Percentiles rank a stretch among this genome's conserved stretches.
phyloP scores from a whole-genome alignment of 805 yeast genomes.

The Jamesozyma piceae region DNA sequence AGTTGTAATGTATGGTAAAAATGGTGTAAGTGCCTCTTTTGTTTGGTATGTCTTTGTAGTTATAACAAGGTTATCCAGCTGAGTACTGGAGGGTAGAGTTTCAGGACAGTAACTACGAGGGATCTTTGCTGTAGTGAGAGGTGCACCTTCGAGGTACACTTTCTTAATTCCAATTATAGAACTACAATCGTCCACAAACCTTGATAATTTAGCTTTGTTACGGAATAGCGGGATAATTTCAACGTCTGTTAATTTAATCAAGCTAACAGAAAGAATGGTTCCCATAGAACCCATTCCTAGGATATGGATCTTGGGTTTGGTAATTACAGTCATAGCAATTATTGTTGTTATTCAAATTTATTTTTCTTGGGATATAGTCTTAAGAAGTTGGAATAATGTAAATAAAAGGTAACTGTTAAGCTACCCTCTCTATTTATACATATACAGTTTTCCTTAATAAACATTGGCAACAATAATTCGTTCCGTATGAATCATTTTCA shows the following conservation, averaged over 20 bases:
- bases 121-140: conserved; percentile 7
- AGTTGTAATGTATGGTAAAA: conserved; percentile 39
- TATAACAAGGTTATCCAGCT: conserved; percentile 51
- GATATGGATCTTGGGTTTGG: conserved; percentile 20
- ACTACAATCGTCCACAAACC: conserved; percentile 15
- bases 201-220: conserved; percentile 17
- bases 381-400: no score
- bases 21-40: conserved; percentile 47
- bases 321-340: conserved; percentile 12
- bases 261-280: conserved; percentile 22
- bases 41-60: conserved; percentile 79
- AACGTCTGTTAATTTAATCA: conserved; percentile 17
- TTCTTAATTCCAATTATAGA: conserved; percentile 20
- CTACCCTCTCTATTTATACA: no score
- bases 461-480: no score
- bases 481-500: no score
- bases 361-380: no score
- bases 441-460: no score
- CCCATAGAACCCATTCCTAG: conserved; percentile 32
- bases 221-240: conserved; percentile 27
- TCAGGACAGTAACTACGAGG: conserved; percentile 18
- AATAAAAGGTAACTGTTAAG: no score
- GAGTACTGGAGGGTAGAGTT: conserved; percentile 11
- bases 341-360: no score
- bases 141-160: conserved; percentile 14